Conservation (phyloP, 805 yeast species). For the Ogataea degrootiae region DNA sequence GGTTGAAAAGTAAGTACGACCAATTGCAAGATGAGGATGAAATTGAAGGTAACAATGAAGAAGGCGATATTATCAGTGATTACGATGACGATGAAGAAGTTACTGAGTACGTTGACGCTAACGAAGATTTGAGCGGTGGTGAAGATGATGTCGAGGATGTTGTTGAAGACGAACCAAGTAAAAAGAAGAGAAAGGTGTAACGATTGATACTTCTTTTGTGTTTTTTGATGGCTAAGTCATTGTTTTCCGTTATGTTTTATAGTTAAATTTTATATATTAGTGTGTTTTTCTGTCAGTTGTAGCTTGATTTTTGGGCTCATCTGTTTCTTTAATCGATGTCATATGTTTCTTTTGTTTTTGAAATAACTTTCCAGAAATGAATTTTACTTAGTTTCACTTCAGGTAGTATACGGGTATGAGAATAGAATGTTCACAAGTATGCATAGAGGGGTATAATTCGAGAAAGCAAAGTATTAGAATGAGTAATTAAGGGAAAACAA, state of each 20-base stretch:
- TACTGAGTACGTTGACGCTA: conserved; percentile 24
- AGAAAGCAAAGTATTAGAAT: too few relatives aligned
- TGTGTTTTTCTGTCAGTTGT: too few relatives aligned
- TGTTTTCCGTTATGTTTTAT: not conserved
- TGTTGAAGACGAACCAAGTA: conserved; percentile 11
- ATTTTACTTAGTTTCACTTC: too few relatives aligned
- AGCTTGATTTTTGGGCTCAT: too few relatives aligned
- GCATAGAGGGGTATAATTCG: too few relatives aligned
- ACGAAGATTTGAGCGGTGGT: conserved; percentile 16
- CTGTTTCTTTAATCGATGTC: not conserved
- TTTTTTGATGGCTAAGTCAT: not conserved
- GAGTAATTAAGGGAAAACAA: too few relatives aligned
- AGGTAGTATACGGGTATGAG: too few relatives aligned
- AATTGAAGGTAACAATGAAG: conserved; percentile 47
- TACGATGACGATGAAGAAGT: conserved; percentile 18
- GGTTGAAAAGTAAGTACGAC: conserved; percentile 82
- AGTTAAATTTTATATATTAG: not conserved
- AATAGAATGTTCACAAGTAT: too few relatives aligned
- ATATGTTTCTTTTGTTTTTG: not conserved
- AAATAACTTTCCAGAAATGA: not conserved
- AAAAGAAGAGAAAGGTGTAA: conserved; percentile 24
- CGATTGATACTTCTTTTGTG: not conserved
- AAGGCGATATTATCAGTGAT: conserved; percentile 18
- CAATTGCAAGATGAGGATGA: conserved; percentile 55
- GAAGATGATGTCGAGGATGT: conserved; percentile 10